Conservation (phyloP, 768 basidiomycete genomes). For the Hypholoma sublateritium region DNA sequence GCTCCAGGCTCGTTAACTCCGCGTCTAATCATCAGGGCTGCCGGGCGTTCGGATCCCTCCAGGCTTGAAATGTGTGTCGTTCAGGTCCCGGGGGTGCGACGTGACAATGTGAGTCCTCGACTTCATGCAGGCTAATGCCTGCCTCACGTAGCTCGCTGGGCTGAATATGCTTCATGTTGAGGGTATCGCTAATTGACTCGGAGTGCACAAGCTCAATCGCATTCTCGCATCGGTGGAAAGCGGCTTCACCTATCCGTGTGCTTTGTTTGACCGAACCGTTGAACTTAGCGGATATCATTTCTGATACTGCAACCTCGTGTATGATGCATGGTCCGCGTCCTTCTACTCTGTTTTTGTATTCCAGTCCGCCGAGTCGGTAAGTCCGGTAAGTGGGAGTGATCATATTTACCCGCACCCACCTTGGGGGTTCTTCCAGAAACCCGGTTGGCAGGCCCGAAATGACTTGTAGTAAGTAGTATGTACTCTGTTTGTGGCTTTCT, state of each 20-base stretch:
- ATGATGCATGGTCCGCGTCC: conserved; percentile 33
- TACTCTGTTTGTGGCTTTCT: conserved; percentile 31
- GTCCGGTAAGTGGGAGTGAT: not conserved
- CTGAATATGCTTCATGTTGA: conserved; percentile 12
- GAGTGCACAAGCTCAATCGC: conserved; percentile 22
- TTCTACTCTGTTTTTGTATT: conserved; percentile 26
- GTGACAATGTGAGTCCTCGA: too few species aligned
- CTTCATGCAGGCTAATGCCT: too few species aligned
- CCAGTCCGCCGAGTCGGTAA: too few species aligned
- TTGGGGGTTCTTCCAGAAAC: conserved; percentile 27
- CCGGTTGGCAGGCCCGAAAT: conserved; percentile 30
- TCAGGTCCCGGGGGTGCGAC: too few species aligned
- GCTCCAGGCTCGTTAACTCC: too few species aligned
- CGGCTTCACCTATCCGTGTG: conserved; percentile 15
- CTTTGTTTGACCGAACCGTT: conserved; percentile 16
- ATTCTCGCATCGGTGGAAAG: conserved; percentile 23
- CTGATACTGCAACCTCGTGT: conserved; percentile 33
- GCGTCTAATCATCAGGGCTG: too few species aligned
- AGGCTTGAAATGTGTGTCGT: conserved; percentile 21
- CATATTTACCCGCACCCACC: conserved; percentile 16
- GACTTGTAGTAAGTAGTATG: conserved; percentile 15
- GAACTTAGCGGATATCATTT: conserved; percentile 23
- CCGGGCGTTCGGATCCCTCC: conserved; percentile 20
- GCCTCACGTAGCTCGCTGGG: too few species aligned
- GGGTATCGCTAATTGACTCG: conserved; percentile 26